These are phyloP conservation scores for Yamadazyma oceani DNA, from an alignment of 1,139 yeast species.

Conservation along the genomic window DNA sequence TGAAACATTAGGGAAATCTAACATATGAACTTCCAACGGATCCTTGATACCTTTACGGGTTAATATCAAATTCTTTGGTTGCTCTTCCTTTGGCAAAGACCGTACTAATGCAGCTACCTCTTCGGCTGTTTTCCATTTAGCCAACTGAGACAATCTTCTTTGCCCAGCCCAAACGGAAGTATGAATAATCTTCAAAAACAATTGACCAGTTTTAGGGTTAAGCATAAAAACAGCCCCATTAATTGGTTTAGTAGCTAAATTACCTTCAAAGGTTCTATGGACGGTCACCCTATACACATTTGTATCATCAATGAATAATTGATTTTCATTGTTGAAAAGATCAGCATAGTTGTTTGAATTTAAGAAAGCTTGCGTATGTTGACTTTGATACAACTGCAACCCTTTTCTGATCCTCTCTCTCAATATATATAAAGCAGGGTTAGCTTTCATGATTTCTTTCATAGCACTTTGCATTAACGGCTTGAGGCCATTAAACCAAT, in stretches of 20 bases:
- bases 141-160: conserved; percentile 87
- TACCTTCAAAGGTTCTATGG: conserved; percentile 92
- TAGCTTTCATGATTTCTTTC: conserved; percentile 92
- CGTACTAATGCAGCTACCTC: conserved; percentile 91
- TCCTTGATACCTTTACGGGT: conserved; percentile 90
- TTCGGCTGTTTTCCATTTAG: conserved; percentile 98
- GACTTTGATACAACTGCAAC: conserved; percentile 87
- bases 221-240: conserved; percentile 91
- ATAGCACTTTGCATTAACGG: conserved; percentile 88
- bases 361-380: conserved; percentile 88
- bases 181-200: conserved; percentile 85
- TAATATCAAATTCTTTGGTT: conserved; percentile 88
- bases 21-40: conserved; percentile 95
- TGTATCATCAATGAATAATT: conserved; percentile 85
- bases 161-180: conserved; percentile 98
- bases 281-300: conserved; percentile 94
- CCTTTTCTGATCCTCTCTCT: conserved; percentile 95
- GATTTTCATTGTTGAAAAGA: conserved; percentile 78
- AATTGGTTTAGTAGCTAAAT: conserved; percentile 86
- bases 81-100: conserved; percentile 89
- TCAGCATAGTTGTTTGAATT: conserved; percentile 91
- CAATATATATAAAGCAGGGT: conserved; percentile 88
- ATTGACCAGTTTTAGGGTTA: conserved; percentile 87
- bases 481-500: conserved; percentile 95
- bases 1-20: conserved; percentile 91